Conservation (phyloP, 345 rosid species). For the Barbarea vulgaris region DNA sequence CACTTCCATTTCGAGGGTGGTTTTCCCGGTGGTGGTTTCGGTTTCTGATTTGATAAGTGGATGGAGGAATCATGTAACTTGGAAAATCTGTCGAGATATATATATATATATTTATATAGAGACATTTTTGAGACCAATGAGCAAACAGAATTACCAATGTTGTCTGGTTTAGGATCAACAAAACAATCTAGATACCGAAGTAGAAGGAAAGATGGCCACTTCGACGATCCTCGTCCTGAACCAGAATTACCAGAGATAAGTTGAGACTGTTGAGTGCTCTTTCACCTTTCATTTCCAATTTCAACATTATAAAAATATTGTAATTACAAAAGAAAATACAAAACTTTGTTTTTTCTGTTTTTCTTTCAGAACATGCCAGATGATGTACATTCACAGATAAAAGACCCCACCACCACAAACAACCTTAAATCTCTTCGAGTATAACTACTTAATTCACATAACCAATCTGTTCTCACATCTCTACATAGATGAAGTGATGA, state of each 20-base stretch:
- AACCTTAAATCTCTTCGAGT: not conserved
- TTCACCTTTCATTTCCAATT: too few species aligned
- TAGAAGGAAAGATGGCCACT: too few species aligned
- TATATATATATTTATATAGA: not conserved
- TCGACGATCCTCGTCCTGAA: too few species aligned
- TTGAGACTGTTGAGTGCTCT: not conserved
- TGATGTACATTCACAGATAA: constrained; percentile 13
- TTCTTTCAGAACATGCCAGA: constrained; percentile 5
- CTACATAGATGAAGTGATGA: not conserved
- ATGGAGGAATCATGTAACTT: not conserved
- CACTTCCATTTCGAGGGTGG: not conserved
- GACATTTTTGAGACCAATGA: not conserved
- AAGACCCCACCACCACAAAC: not conserved
- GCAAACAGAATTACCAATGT: not conserved
- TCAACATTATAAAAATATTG: not conserved
- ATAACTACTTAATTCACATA: constrained; percentile 18
- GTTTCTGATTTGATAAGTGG: not conserved
- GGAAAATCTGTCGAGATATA: not conserved
- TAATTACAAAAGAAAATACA: not conserved
- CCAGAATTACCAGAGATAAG: too few species aligned
- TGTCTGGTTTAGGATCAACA: not conserved
- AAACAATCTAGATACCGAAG: not conserved
- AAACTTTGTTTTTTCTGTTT: not conserved
- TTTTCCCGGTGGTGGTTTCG: not conserved
- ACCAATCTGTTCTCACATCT: constrained; percentile 28